Conservation (phyloP, 352 stramenopile genomes). For the Phytophthora parvispora region DNA sequence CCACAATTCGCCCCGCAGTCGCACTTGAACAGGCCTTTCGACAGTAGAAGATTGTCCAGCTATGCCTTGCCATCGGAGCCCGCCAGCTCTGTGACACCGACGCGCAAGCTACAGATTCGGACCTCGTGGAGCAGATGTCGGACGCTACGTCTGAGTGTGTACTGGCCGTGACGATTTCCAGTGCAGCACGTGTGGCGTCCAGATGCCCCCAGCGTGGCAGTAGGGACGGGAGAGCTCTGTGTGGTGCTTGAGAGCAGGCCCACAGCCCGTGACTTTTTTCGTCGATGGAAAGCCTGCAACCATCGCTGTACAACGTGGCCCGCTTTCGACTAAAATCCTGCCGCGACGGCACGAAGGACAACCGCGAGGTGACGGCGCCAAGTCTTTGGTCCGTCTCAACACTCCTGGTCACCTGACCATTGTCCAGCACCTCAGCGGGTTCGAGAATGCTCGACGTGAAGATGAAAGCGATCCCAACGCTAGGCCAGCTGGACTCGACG, state of each 20-base stretch:
- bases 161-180: slow-evolving; percentile 13
- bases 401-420: neutral
- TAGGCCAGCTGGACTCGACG: slow-evolving; percentile 3
- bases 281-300: slow-evolving; percentile 1
- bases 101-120: slow-evolving; percentile 19
- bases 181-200: slow-evolving; percentile 1
- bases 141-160: slow-evolving; percentile 1
- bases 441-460: slow-evolving; percentile 7
- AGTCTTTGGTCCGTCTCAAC: slow-evolving; percentile 11
- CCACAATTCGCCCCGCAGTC: neutral
- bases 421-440: slow-evolving; percentile 5
- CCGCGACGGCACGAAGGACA: slow-evolving; percentile 16
- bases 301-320: neutral
- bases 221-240: neutral
- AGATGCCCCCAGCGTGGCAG: slow-evolving; percentile 6
- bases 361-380: slow-evolving; percentile 8
- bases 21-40: neutral
- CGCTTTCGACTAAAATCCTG: slow-evolving; percentile 28
- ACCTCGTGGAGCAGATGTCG: slow-evolving; percentile 12
- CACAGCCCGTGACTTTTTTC: neutral
- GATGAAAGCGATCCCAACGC: slow-evolving; percentile 5
- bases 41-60: slow-evolving; percentile 16
- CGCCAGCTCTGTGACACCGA: slow-evolving; percentile 23
- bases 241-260: slow-evolving; percentile 2
- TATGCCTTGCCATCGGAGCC: neutral